phyloP scores from a whole-genome alignment of 2,329 filamentous ascomycete species.

The Aspergillus japonicus region DNA sequence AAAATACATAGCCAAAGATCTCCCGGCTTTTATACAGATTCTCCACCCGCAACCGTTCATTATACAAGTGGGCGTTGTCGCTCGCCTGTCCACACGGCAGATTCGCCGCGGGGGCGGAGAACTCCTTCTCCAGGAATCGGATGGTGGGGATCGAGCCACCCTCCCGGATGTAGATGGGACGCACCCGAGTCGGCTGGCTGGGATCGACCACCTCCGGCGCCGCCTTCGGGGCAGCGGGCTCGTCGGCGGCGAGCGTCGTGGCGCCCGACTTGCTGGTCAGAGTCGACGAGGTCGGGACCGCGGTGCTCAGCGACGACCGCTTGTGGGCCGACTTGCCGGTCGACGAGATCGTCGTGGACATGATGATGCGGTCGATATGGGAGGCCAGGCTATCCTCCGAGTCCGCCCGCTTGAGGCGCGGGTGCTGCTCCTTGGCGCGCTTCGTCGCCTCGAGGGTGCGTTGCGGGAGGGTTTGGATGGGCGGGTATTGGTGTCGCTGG shows the following conservation, averaged over 20 bases:
- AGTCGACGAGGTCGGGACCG: conserved; percentile 42
- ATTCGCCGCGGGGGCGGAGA: conserved; percentile 85
- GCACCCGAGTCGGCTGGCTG: conserved; percentile 15
- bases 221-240: not conserved
- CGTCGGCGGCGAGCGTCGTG: not conserved
- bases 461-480: conserved; percentile 22
- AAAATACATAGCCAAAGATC: conserved; percentile 86
- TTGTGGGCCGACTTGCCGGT: conserved; percentile 30
- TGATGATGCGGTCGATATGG: conserved; percentile 40
- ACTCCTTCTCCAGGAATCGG: conserved; percentile 90
- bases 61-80: conserved; percentile 90
- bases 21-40: conserved; percentile 90
- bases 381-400: conserved; percentile 43
- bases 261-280: conserved; percentile 30
- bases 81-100: conserved; percentile 92
- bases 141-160: conserved; percentile 95
- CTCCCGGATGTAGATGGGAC: conserved; percentile 87
- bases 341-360: conserved; percentile 38
- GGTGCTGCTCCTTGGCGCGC: conserved; percentile 13
- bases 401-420: conserved; percentile 32
- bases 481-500: conserved; percentile 36
- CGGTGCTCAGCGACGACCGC: conserved; percentile 25
- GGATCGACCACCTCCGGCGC: not conserved
- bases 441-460: conserved; percentile 13
- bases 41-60: conserved; percentile 82